Conservation (phyloP, 768 basidiomycete genomes). For the Coprinopsis sp. region DNA sequence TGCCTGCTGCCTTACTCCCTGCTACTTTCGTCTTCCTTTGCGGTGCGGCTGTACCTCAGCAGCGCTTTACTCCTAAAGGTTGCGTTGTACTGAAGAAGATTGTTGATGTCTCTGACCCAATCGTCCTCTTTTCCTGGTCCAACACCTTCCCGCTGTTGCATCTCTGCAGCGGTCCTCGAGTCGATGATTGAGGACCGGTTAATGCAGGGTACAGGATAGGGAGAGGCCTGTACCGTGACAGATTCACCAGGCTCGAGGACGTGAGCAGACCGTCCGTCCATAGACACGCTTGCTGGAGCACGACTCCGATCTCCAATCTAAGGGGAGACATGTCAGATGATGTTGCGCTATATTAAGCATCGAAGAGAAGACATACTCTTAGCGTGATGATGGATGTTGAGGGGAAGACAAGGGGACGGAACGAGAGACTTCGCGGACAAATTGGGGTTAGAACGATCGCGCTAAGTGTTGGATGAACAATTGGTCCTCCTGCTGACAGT, state of each 20-base stretch:
- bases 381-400: constrained; percentile 72
- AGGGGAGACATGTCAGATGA: not conserved
- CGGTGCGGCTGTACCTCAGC: constrained; percentile 67
- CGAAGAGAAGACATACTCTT: constrained; percentile 48
- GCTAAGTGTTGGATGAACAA: constrained; percentile 88
- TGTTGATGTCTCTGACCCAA: constrained; percentile 97
- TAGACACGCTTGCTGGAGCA: constrained; percentile 83
- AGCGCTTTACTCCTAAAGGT: constrained; percentile 91
- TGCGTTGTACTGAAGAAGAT: constrained; percentile 89
- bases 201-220: constrained; percentile 90
- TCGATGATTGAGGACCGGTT: constrained; percentile 77
- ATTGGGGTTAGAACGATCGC: constrained; percentile 94
- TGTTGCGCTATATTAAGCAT: not conserved
- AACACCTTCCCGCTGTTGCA: constrained; percentile 55
- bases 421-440: constrained; percentile 87
- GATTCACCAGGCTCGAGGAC: constrained; percentile 81
- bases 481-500: constrained; percentile 91
- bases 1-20: too few species aligned
- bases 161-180: constrained; percentile 34
- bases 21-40: constrained; percentile 15
- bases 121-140: constrained; percentile 83
- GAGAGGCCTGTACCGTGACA: constrained; percentile 79
- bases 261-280: constrained; percentile 88
- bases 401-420: constrained; percentile 88
- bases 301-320: constrained; percentile 85